Evolutionary conservation across 2,329 filamentous ascomycete genomes (phyloP), one percentile per base, ranked within the genome.

Genomic region (Aureobasidium sp.): DNA sequence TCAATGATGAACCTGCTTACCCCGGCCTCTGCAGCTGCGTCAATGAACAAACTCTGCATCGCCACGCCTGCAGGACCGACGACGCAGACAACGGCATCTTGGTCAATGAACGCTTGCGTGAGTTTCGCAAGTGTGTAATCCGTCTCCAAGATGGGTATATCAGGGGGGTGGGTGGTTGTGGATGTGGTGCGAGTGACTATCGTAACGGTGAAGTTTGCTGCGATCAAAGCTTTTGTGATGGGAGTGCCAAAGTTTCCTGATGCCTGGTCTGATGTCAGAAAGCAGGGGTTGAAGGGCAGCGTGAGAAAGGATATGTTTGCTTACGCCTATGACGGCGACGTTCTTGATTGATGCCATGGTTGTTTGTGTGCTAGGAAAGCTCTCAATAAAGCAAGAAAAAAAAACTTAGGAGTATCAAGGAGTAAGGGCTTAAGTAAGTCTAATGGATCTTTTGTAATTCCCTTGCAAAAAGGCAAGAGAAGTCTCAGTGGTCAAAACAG

Each of bases 181-280:
- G 73, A 76, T 37, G 66, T 58, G 7, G 56, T 29, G 19, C 80
- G 77, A 4, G 73, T 74, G 42, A 83, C 71, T 32, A 78, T 69
- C 6, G 76, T 78, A 41, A 81, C 66, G 53, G 72, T 68, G 66
- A 82, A 78, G n/a, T 24, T 29, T 24, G 58, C 50, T 10, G 21
- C 11, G 11, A 32, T 14, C 2, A 62, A 56, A 24, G 57, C 56
- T 5, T 38, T 22, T 2, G 55, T 56, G 12, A 60, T 59, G n/a
- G 59, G 58, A 3, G 41, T 56, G 35, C 60, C 60, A 27, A 61
- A 57, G 44, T 58, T 59, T 47, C 60, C 60, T 1, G 55, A 56
- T 16, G 59, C 58, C 42, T 45, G n/a, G n/a, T n/a, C 12, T 8
- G 22, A 12, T 8, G 6, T 1, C 11, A 22, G 19, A 12, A 6